A percentile compares a stretch with the other conserved stretches of the same genome.
phyloP scores from a whole-genome alignment of 1,139 yeast genomes.

The Magnusiomyces suaveolens region DNA sequence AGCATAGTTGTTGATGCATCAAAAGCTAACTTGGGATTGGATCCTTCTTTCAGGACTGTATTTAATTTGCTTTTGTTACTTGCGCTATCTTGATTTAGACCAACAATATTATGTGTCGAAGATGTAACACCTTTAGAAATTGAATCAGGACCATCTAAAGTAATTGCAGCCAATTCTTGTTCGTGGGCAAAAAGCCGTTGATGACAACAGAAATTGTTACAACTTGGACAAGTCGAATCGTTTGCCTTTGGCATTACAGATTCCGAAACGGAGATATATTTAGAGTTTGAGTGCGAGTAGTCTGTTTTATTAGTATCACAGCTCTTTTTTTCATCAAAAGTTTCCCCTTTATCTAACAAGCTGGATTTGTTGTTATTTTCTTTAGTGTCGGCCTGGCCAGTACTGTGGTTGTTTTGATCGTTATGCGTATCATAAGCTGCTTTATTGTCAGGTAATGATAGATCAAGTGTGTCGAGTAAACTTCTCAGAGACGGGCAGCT shows the following conservation, averaged over 20 bases:
- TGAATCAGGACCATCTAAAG: neutral
- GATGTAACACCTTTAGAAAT: neutral
- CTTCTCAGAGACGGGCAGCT: constrained; percentile 3
- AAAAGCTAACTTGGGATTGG: no score
- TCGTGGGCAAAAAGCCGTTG: neutral
- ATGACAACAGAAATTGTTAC: neutral
- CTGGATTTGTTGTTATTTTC: neutral
- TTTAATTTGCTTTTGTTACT: no score
- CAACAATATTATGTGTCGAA: no score
- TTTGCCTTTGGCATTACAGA: no score
- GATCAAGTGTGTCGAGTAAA: neutral
- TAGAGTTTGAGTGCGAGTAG: neutral
- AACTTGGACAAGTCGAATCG: neutral
- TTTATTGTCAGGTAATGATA: neutral
- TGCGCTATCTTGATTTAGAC: no score
- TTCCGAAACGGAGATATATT: no score
- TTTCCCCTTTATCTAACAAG: no score
- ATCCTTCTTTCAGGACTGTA: no score
- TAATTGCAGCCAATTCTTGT: neutral
- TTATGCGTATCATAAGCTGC: neutral
- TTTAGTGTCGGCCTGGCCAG: neutral
- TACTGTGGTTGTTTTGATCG: neutral
- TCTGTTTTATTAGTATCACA: neutral
- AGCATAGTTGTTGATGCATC: neutral
- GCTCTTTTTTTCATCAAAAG: neutral